phyloP scores from a whole-genome alignment of 2,329 filamentous ascomycete genomes.

The Gremmenia infestans region DNA sequence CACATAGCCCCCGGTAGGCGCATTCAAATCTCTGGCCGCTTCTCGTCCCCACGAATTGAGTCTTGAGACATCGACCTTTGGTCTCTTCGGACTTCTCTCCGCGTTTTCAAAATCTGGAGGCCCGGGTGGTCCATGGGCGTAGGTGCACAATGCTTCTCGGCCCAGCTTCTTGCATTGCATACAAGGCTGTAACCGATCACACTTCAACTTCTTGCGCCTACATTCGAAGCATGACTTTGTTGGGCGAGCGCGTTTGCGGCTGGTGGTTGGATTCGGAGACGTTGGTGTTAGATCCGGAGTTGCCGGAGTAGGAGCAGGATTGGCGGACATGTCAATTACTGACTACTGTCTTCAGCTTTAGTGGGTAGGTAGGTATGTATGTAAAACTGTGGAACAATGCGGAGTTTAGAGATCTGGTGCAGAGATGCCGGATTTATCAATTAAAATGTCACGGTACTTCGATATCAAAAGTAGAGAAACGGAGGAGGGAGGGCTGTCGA shows the following conservation, averaged over 20 bases:
- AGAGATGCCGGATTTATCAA: too few species aligned
- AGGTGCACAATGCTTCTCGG: constrained; percentile 3
- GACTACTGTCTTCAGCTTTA: too few species aligned
- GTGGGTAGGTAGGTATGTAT: too few species aligned
- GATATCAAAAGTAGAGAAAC: not conserved
- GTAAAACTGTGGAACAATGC: too few species aligned
- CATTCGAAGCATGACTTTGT: constrained; percentile 54
- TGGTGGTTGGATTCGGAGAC: not conserved
- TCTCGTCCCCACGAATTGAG: not conserved
- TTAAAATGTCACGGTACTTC: not conserved
- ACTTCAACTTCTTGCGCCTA: constrained; percentile 51
- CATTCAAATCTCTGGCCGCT: not conserved
- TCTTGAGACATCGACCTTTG: constrained; percentile 3
- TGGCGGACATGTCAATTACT: not conserved
- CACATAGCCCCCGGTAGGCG: not conserved
- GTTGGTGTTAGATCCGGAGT: not conserved
- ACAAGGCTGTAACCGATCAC: constrained; percentile 50
- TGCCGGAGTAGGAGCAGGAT: not conserved
- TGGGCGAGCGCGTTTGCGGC: constrained; percentile 38
- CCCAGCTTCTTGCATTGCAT: constrained; percentile 41
- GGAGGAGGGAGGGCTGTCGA: not conserved
- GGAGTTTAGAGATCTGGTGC: too few species aligned
- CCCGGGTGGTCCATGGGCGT: not conserved
- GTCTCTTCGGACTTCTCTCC: not conserved
- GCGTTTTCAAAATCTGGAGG: not conserved